phyloP scores from a whole-genome alignment of 2,329 filamentous ascomycete genomes.

The Trichoderma gracile region DNA sequence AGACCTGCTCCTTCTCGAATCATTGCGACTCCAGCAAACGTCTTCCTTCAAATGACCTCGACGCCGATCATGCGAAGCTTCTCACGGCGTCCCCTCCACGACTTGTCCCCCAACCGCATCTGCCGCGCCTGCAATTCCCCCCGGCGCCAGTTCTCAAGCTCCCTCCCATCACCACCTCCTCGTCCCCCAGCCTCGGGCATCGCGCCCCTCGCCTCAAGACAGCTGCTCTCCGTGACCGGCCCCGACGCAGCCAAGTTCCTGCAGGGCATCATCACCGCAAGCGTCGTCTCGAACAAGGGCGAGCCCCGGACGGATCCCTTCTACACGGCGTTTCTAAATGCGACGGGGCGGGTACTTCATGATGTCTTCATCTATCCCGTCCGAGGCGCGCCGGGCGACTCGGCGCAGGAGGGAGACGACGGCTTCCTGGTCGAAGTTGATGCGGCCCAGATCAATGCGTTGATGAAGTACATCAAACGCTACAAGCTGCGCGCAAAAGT shows the following conservation, averaged over 20 bases:
- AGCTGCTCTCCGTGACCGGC: conserved; percentile 77
- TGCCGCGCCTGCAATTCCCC: conserved; percentile 40
- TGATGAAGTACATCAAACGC: conserved; percentile 74
- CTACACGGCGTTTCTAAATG: conserved; percentile 85
- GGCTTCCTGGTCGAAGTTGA: conserved; percentile 79
- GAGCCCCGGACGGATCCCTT: conserved; percentile 52
- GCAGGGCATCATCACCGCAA: conserved; percentile 80
- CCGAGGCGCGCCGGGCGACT: conserved; percentile 34
- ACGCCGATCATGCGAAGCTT: conserved; percentile 31
- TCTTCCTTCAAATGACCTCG: not conserved
- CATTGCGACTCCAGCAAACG: not conserved
- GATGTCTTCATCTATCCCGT: conserved; percentile 88
- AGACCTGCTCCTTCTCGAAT: not conserved
- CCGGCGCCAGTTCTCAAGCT: conserved; percentile 37
- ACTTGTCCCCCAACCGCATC: conserved; percentile 29
- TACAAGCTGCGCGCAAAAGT: conserved; percentile 87
- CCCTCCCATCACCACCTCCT: conserved; percentile 38
- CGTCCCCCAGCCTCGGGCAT: conserved; percentile 50
- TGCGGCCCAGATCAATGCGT: conserved; percentile 58
- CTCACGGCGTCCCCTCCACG: conserved; percentile 28
- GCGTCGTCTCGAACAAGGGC: conserved; percentile 42
- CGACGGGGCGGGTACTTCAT: conserved; percentile 78
- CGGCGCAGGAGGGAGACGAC: conserved; percentile 35
- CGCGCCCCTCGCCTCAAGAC: conserved; percentile 67
- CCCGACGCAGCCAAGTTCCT: conserved; percentile 80